Evolutionary conservation across 2,329 filamentous ascomycete genomes (phyloP).

Genomic region (Hypoxylon sp.): DNA sequence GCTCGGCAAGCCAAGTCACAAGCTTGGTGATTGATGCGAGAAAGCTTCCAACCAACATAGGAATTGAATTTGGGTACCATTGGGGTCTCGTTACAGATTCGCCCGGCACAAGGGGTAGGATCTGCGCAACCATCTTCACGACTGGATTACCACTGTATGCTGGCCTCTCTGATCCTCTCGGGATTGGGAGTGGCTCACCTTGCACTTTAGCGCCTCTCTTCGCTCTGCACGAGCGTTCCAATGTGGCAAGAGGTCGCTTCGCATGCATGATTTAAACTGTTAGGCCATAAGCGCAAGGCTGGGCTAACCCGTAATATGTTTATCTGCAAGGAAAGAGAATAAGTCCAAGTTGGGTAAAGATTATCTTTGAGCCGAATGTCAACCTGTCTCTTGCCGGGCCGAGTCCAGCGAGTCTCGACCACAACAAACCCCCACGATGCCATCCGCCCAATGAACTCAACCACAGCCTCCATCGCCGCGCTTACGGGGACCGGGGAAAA

Average conservation of each 20-base stretch:
- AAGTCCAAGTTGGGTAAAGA: slow-evolving; percentile 32
- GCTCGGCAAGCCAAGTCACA: slow-evolving; percentile 24
- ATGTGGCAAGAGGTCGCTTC: slow-evolving; percentile 22
- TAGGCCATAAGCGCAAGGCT: slow-evolving; percentile 37
- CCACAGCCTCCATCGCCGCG: slow-evolving; percentile 34
- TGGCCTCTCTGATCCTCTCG: slow-evolving; percentile 6
- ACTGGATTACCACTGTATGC: slow-evolving; percentile 1
- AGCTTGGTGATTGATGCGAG: slow-evolving; percentile 19
- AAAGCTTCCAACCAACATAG: slow-evolving; percentile 31
- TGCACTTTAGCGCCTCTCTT: slow-evolving; percentile 14
- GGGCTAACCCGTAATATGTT: slow-evolving; percentile 29
- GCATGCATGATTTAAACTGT: slow-evolving; percentile 27
- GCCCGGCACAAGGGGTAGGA: slow-evolving; percentile 18
- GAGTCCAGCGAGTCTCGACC: slow-evolving; percentile 43
- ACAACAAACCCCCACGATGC: slow-evolving; percentile 41
- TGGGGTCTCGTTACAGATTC: slow-evolving; percentile 33
- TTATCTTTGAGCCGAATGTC: slow-evolving; percentile 38
- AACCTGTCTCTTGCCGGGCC: slow-evolving; percentile 41
- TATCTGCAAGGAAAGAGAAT: slow-evolving; percentile 38
- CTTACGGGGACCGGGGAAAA: slow-evolving; percentile 33
- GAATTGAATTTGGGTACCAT: slow-evolving; percentile 20
- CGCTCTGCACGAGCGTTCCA: slow-evolving; percentile 21
- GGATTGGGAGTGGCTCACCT: slow-evolving; percentile 23
- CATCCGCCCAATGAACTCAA: slow-evolving; percentile 36
- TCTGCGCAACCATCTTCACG: slow-evolving; percentile 12